phyloP scores from a whole-genome alignment of 495 filamentous ascomycete species.

The Evernia prunastri region DNA sequence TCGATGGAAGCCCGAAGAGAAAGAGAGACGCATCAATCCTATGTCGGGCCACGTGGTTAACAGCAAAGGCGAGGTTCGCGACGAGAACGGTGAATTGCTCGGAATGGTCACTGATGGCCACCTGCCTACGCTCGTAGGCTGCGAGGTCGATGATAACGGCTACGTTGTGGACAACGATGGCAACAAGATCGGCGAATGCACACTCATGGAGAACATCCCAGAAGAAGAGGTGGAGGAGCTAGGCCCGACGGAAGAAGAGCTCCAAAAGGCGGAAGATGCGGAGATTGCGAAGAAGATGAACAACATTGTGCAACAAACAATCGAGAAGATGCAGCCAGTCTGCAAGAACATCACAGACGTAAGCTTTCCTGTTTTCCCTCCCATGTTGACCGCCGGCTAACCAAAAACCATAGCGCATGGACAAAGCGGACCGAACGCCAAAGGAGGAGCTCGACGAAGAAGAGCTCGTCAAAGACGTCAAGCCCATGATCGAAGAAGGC shows the following conservation, averaged over 20 bases:
- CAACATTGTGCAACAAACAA: conserved; percentile 64
- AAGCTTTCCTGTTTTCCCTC: conserved; percentile 28
- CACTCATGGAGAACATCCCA: conserved; percentile 70
- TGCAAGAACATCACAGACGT: conserved; percentile 83
- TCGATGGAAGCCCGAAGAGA: conserved; percentile 72
- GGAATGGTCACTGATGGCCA: conserved; percentile 73
- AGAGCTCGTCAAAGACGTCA: conserved; percentile 74
- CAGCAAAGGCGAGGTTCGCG: conserved; percentile 74
- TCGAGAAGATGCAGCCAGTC: conserved; percentile 78
- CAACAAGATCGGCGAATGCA: conserved; percentile 72
- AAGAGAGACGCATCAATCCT: conserved; percentile 57
- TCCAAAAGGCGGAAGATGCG: conserved; percentile 56
- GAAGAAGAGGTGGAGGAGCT: conserved; percentile 37
- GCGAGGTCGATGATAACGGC: conserved; percentile 79
- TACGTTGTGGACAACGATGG: conserved; percentile 79
- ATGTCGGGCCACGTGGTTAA: conserved; percentile 76
- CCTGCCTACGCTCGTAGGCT: conserved; percentile 61
- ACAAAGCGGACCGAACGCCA: conserved; percentile 73
- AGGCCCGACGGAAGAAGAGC: conserved; percentile 40
- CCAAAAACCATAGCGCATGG: conserved; percentile 53
- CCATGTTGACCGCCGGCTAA: conserved; percentile 25
- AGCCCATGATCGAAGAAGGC: conserved; percentile 80
- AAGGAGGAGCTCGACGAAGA: conserved; percentile 91
- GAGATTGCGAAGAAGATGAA: conserved; percentile 75
- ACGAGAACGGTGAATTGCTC: conserved; percentile 73